A percentile compares a stretch with the other conserved stretches of the same genome.
phyloP scores from a whole-genome alignment of 176 grass and related monocot genomes.

The Ensete ventricosum region DNA sequence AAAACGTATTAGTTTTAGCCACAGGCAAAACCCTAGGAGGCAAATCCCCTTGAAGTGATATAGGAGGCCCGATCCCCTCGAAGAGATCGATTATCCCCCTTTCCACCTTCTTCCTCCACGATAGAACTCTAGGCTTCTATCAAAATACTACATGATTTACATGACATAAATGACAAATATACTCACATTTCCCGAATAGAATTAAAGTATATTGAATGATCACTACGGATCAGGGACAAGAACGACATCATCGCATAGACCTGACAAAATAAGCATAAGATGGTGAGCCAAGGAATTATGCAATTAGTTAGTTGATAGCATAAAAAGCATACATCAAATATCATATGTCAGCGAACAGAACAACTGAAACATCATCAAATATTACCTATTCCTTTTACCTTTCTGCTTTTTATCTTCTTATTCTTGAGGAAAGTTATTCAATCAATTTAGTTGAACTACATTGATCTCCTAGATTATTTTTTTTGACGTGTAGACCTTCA shows the following conservation, averaged over 20 bases:
- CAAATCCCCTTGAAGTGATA: too few relatives aligned
- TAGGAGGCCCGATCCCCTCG: too few relatives aligned
- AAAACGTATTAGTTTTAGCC: too few relatives aligned
- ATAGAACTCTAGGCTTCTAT: too few relatives aligned
- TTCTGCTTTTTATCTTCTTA: neutral
- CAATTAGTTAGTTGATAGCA: neutral
- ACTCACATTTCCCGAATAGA: slow-evolving; percentile 94
- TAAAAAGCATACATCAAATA: neutral
- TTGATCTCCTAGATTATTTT: neutral
- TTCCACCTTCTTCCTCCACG: too few relatives aligned
- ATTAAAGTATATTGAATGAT: slow-evolving; percentile 80
- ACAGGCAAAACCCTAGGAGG: too few relatives aligned
- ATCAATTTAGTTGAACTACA: neutral
- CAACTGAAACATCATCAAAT: neutral
- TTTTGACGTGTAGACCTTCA: too few relatives aligned
- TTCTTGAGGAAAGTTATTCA: neutral
- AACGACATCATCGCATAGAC: slow-evolving; percentile 99
- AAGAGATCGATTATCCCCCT: too few relatives aligned
- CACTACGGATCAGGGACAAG: slow-evolving; percentile 55
- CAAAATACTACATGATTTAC: neutral
- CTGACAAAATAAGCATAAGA: slow-evolving; percentile 28
- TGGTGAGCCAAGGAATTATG: neutral
- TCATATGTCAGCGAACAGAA: neutral
- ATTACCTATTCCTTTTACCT: neutral
- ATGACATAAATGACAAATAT: slow-evolving; percentile 2